phyloP scores from a whole-genome alignment of 345 rosid genomes.

The Camelina laxa region DNA sequence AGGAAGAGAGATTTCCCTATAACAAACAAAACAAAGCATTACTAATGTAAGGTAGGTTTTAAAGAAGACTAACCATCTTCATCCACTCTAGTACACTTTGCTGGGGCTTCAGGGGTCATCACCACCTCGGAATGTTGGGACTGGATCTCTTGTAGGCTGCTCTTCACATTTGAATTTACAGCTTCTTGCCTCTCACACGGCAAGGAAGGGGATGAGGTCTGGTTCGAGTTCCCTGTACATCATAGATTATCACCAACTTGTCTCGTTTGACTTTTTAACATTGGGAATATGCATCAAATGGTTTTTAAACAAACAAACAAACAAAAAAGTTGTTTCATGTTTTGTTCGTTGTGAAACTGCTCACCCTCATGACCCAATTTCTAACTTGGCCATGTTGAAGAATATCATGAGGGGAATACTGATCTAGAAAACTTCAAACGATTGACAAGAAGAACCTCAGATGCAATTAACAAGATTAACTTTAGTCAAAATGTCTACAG shows the following conservation, averaged over 20 bases:
- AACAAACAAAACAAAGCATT: neutral
- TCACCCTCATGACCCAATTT: neutral
- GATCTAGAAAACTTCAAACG: neutral
- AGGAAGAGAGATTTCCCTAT: neutral
- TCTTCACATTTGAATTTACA: slow-evolving; percentile 12
- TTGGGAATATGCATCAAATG: slow-evolving; percentile 1
- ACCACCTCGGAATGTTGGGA: slow-evolving; percentile 29
- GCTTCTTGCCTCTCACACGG: slow-evolving; percentile 35
- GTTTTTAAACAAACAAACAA: neutral
- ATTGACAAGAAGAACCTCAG: slow-evolving; percentile 5
- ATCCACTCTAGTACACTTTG: slow-evolving; percentile 31
- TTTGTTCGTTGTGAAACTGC: neutral
- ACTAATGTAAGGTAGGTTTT: neutral
- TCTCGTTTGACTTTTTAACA: neutral
- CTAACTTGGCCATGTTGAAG: neutral
- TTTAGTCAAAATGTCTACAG: neutral
- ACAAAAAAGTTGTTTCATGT: neutral
- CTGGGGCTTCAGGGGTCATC: slow-evolving; percentile 39
- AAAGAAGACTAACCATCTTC: slow-evolving; percentile 39
- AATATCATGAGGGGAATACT: neutral
- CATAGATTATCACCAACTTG: neutral
- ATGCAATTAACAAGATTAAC: neutral
- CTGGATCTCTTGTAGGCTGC: slow-evolving; percentile 20
- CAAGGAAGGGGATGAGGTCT: slow-evolving; percentile 4
- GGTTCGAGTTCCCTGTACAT: slow-evolving; percentile 29